Conservation (phyloP, 768 basidiomycete species). For the Steccherinum ochraceum region DNA sequence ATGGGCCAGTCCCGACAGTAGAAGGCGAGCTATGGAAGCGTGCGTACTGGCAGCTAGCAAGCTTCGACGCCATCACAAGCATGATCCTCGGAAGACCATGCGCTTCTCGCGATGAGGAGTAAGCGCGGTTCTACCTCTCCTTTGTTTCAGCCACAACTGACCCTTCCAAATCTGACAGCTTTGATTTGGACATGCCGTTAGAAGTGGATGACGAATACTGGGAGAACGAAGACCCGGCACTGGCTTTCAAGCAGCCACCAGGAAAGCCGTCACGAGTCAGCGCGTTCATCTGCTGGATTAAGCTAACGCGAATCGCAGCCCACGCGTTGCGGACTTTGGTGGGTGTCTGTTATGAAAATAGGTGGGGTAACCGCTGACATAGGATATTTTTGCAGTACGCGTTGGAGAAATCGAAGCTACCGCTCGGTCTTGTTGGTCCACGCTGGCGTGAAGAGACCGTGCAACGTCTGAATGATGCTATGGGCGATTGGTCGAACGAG, state of each 20-base stretch:
- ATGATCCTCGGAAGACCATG: slow-evolving; percentile 54
- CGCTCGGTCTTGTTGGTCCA: slow-evolving; percentile 18
- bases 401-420: slow-evolving; percentile 27
- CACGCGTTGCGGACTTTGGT: slow-evolving; percentile 40
- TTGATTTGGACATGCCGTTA: slow-evolving; percentile 43
- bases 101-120: slow-evolving; percentile 68
- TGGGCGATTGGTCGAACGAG: slow-evolving; percentile 30
- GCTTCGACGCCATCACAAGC: slow-evolving; percentile 38
- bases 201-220: slow-evolving; percentile 56
- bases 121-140: slow-evolving; percentile 15
- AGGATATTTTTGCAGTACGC: slow-evolving; percentile 24
- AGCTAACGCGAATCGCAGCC: slow-evolving; percentile 39
- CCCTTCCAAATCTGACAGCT: slow-evolving; percentile 22
- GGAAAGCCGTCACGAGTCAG: slow-evolving; percentile 31
- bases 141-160: not conserved
- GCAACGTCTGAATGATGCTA: slow-evolving; percentile 37
- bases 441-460: slow-evolving; percentile 27
- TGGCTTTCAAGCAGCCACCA: slow-evolving; percentile 40
- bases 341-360: slow-evolving; percentile 17
- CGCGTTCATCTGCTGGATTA: slow-evolving; percentile 36
- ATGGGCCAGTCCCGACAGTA: slow-evolving; percentile 36
- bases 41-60: slow-evolving; percentile 54
- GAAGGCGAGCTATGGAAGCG: slow-evolving; percentile 76
- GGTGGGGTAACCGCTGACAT: not conserved
- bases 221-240: slow-evolving; percentile 31